phyloP scores from a whole-genome alignment of 202 grass and related monocot species.

The Cymbopogon flexuosus region DNA sequence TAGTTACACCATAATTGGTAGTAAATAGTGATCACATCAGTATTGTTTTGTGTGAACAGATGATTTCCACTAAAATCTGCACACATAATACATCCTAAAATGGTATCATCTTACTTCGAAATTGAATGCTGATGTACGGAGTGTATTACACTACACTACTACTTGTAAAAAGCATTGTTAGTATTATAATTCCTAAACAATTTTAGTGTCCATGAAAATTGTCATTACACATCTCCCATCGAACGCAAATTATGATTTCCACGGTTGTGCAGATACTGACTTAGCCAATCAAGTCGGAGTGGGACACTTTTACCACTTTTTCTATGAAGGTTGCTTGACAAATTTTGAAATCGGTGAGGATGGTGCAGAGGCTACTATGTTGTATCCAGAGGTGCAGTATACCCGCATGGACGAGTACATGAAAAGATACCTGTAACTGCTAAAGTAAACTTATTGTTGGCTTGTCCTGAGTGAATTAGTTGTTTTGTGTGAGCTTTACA shows the following conservation, averaged over 20 bases:
- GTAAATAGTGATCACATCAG: background rate
- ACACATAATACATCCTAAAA: background rate
- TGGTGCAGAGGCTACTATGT: constrained; percentile 31
- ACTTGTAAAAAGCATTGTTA: no score
- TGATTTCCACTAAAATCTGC: background rate
- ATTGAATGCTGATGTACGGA: no score
- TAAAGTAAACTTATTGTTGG: background rate
- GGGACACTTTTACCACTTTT: constrained; percentile 46
- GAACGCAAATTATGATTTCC: background rate
- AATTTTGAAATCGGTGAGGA: background rate
- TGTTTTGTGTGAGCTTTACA: background rate
- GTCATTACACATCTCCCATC: background rate
- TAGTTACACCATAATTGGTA: background rate
- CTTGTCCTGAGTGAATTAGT: background rate
- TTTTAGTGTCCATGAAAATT: background rate
- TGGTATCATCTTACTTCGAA: background rate
- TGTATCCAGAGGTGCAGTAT: constrained; percentile 47
- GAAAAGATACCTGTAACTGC: constrained; percentile 28
- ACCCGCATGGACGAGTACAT: constrained; percentile 38
- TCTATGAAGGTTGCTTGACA: constrained; percentile 34
- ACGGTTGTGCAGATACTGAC: constrained; percentile 13
- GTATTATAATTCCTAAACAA: no score
- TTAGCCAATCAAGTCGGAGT: constrained; percentile 12
- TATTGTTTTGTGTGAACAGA: background rate
- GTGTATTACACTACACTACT: no score